These are phyloP conservation scores for Aegilops speltoides DNA, from an alignment of 176 grass and related monocot genomes.

Conservation along the genomic window DNA sequence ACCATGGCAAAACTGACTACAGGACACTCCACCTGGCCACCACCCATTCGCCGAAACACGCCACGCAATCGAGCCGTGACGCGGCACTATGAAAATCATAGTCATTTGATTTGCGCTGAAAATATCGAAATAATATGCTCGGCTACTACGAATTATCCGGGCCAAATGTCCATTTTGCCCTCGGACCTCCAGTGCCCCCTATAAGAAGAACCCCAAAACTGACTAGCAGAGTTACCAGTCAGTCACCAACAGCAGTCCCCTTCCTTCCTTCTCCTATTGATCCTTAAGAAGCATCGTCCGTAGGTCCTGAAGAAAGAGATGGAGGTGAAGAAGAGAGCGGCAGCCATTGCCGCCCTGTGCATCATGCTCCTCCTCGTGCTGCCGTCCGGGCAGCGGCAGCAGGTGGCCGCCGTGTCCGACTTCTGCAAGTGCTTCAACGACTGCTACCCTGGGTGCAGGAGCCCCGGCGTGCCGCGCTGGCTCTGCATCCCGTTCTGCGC, in stretches of 20 bases:
- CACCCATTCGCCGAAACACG: background rate
- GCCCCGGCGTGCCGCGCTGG: background rate
- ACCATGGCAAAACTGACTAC: background rate
- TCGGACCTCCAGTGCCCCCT: background rate
- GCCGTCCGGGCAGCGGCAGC: background rate
- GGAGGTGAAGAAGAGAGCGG: background rate
- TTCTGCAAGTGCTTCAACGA: background rate
- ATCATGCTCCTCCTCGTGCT: background rate
- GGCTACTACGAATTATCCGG: background rate
- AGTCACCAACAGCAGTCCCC: background rate
- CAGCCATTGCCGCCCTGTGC: background rate
- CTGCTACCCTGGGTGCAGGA: background rate
- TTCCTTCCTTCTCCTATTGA: background rate
- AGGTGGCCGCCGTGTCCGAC: background rate
- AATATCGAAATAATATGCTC: background rate
- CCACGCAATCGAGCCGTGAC: background rate
- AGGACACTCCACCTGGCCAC: background rate
- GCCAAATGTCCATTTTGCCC: background rate
- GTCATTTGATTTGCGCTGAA: background rate
- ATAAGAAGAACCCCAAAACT: background rate
- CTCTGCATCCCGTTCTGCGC: background rate
- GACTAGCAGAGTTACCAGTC: background rate
- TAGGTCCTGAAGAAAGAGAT: background rate
- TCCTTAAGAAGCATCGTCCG: background rate
- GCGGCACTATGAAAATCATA: background rate